phyloP scores from a whole-genome alignment of 768 basidiomycete species.

The Tricholoma furcatifolium region DNA sequence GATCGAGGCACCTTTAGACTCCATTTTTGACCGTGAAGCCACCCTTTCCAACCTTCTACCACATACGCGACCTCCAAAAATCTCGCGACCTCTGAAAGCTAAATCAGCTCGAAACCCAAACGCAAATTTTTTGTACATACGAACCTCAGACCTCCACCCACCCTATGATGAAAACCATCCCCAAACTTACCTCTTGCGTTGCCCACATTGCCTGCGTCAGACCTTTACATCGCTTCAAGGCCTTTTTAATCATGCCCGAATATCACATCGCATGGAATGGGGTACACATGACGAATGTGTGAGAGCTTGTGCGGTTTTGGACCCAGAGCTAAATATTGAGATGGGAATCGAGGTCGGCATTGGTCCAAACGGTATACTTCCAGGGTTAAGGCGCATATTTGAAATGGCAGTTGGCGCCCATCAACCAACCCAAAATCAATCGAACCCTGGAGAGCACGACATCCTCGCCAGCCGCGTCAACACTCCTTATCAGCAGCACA shows the following conservation, averaged over 20 bases:
- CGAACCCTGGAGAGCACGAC: background rate
- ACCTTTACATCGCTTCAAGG: constrained; percentile 52
- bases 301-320: constrained; percentile 44
- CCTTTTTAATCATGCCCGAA: constrained; percentile 52
- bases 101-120: constrained; percentile 17
- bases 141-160: constrained; percentile 24
- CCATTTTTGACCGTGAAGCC: constrained; percentile 33
- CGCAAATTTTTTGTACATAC: constrained; percentile 39
- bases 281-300: constrained; percentile 57
- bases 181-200: constrained; percentile 39
- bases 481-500: constrained; percentile 19
- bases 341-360: constrained; percentile 43
- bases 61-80: constrained; percentile 16
- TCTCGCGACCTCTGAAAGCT: constrained; percentile 25
- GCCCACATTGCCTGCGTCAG: constrained; percentile 43
- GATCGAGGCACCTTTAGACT: constrained; percentile 38
- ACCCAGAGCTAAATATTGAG: constrained; percentile 37
- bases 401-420: constrained; percentile 42
- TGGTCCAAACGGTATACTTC: constrained; percentile 39
- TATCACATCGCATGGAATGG: constrained; percentile 49
- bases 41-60: constrained; percentile 21
- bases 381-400: constrained; percentile 48
- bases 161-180: constrained; percentile 20
- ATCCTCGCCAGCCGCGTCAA: background rate
- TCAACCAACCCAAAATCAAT: constrained; percentile 2